phyloP scores from a whole-genome alignment of 2,329 filamentous ascomycete genomes.

The Dothistroma septosporum region DNA sequence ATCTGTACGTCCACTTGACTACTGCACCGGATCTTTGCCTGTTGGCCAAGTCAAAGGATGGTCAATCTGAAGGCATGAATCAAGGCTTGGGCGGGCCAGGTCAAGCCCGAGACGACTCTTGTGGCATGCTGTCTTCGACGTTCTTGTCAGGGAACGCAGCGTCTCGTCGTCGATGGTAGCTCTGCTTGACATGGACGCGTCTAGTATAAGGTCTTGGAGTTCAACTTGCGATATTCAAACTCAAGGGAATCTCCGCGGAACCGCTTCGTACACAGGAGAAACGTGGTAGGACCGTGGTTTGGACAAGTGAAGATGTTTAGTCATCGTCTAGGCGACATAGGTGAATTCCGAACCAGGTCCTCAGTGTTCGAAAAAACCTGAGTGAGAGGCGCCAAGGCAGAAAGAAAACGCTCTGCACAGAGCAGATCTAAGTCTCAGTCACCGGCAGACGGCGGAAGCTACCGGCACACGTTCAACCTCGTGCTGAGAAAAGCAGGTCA shows the following conservation, averaged over 20 bases:
- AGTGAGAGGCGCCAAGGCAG: constrained; percentile 3
- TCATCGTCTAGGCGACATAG: constrained; percentile 1
- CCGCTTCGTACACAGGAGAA: neutral
- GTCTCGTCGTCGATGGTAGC: neutral
- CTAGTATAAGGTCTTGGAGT: neutral
- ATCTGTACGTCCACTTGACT: neutral
- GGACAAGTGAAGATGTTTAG: neutral
- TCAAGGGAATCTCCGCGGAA: neutral
- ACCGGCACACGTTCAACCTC: neutral
- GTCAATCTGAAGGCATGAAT: neutral
- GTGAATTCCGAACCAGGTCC: constrained; percentile 3
- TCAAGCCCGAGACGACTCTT: neutral
- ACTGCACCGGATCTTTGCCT: neutral
- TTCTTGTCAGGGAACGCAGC: neutral
- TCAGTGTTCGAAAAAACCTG: constrained; percentile 5
- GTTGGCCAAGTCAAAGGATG: neutral
- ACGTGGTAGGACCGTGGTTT: neutral
- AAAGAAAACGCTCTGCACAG: neutral
- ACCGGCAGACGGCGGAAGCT: neutral
- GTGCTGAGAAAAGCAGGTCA: neutral
- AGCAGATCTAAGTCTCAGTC: neutral
- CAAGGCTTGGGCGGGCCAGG: neutral
- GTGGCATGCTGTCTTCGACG: neutral
- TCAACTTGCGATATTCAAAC: neutral
- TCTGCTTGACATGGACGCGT: neutral